phyloP scores from a whole-genome alignment of 805 yeast species.

The Zygosaccharomyces gambellarensis region DNA sequence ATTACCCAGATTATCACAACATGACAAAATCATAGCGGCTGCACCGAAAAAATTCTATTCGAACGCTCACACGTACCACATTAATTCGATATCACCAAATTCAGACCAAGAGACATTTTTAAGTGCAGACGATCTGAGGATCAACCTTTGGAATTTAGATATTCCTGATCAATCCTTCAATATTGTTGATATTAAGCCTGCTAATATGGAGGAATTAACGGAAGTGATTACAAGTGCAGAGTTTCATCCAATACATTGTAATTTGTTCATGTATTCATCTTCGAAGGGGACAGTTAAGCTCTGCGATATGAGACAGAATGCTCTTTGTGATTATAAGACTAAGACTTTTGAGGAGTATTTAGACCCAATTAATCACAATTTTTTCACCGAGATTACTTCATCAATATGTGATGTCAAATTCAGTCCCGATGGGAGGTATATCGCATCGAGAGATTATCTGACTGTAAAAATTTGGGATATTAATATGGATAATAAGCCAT shows the following conservation, averaged over 20 bases:
- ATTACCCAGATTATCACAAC: slow-evolving; percentile 85
- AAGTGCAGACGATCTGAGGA: slow-evolving; percentile 88
- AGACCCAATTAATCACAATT: slow-evolving; percentile 89
- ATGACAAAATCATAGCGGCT: slow-evolving; percentile 92
- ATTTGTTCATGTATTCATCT: slow-evolving; percentile 89
- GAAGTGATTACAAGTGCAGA: slow-evolving; percentile 97
- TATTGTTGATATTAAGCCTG: slow-evolving; percentile 96
- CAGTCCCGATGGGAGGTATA: slow-evolving; percentile 85
- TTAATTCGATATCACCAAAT: slow-evolving; percentile 90
- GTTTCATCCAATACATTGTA: slow-evolving; percentile 91
- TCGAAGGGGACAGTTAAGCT: slow-evolving; percentile 93
- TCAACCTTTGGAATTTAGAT: slow-evolving; percentile 91
- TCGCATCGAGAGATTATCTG: slow-evolving; percentile 95
- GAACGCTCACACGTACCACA: slow-evolving; percentile 97
- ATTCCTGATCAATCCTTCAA: slow-evolving; percentile 94
- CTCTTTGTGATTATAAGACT: slow-evolving; percentile 87
- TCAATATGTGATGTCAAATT: slow-evolving; percentile 92
- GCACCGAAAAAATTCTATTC: slow-evolving; percentile 87
- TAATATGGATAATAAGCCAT: slow-evolving; percentile 92
- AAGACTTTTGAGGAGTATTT: slow-evolving; percentile 85
- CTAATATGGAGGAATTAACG: slow-evolving; percentile 97
- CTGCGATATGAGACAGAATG: slow-evolving; percentile 94
- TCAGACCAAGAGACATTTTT: slow-evolving; percentile 95
- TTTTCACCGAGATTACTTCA: slow-evolving; percentile 94
- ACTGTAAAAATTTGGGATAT: slow-evolving; percentile 98